phyloP scores from a whole-genome alignment of 2,329 filamentous ascomycete genomes.

The Xylaria multiplex region DNA sequence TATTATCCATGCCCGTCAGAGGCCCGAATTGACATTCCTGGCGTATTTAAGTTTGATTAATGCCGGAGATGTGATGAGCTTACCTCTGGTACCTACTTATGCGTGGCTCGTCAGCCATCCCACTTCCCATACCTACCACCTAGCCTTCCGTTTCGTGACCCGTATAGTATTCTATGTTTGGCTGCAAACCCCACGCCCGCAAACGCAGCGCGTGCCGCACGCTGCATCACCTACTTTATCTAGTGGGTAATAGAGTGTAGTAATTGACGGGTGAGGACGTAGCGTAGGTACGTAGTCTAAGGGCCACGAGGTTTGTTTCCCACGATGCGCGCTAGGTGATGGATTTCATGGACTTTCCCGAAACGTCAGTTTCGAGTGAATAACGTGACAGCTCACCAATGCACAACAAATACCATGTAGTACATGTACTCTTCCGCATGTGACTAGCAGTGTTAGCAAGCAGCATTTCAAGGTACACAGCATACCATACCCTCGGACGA shows the following conservation, averaged over 20 bases:
- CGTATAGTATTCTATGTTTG: constrained; percentile 6
- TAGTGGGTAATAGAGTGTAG: constrained; percentile 10
- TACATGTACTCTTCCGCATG: too few relatives aligned
- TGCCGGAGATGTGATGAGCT: constrained; percentile 18
- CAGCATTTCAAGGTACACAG: constrained; percentile 5
- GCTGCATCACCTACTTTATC: not conserved
- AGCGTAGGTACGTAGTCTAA: not conserved
- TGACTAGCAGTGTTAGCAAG: too few relatives aligned
- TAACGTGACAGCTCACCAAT: constrained; percentile 32
- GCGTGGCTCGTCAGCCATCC: constrained; percentile 22
- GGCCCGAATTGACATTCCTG: constrained; percentile 5
- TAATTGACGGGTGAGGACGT: constrained; percentile 22
- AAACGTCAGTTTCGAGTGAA: constrained; percentile 14
- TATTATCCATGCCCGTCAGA: constrained; percentile 17
- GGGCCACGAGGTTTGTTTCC: constrained; percentile 15
- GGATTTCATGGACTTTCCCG: constrained; percentile 17
- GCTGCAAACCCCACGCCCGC: constrained; percentile 21
- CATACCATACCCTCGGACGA: constrained; percentile 7
- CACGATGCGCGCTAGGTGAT: constrained; percentile 7
- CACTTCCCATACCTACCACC: not conserved
- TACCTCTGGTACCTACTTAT: not conserved
- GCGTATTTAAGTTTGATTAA: not conserved
- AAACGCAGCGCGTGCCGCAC: constrained; percentile 1
- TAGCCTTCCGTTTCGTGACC: not conserved
- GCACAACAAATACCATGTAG: constrained; percentile 13